Base-by-base conservation (phyloP, 225 moss, liverwort and hornwort genomes). In the Neckera pumila region DNA sequence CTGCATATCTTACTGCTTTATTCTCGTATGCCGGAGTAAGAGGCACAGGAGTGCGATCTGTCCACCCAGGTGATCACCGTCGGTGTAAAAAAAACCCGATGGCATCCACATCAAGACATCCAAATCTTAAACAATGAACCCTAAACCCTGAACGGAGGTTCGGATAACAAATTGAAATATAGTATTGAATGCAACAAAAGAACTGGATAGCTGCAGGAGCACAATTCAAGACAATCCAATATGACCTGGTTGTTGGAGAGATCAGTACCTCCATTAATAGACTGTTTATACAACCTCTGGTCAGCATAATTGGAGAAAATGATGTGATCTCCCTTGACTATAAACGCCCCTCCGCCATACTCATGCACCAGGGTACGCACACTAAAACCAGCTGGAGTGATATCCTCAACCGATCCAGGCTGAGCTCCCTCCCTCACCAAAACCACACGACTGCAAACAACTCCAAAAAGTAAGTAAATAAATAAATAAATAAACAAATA, bases 241-340 rank as follows among this genome's bases (percentile, higher is more conserved):
- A 86, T 36, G 54, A 59, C 19, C 38, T 70, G 43, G 54, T 85
- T 15, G 28, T 82, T 59, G 54, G 38, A 80, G 54, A 40, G 67
- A 93, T 58, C n/a, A 56, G 54, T 93, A 96, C 96, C 96, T 79
- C 96, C 96, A 45, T 86, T 89, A 1, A 98, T 84, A 47, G 94
- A 89, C 86, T 96, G 98, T 86, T 93, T 96, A 87, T 96, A 98
- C 74, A 98, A 89, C 91, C 96, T 92, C 90, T 98, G 96, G 86
- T 96, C 98, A n/a, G 87, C 91, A 84, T 92, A 94, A 90, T 96
- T 98, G 75, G 98, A 96, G 87, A 98, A 98, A 69, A 96, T 86
- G 81, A 95, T 80, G 53, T 77, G 86, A 88, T 96, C 96, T 88
- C 89, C 94, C 83, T 91, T 87, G 12, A 96, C 84, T 59, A 70